Evolutionary conservation across 371 early-diverging fungal genomes (phyloP).

Genomic region (Ecytonucleospora hepatopenaei): DNA sequence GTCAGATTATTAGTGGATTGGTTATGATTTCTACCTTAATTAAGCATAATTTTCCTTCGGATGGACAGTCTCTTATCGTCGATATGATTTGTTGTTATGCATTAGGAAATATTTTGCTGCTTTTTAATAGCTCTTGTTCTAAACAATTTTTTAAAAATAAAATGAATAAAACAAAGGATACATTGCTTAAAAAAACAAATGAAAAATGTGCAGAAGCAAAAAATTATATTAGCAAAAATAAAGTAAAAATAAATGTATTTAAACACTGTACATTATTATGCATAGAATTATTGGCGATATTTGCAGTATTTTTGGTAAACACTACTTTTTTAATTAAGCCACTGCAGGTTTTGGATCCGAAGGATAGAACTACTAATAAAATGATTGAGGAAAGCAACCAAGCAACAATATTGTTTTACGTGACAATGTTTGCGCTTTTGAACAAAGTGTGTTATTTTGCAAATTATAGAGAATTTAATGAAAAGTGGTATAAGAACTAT

Average conservation of each 20-base stretch:
- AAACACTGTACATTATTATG: background rate
- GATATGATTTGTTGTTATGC: background rate
- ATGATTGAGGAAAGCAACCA: background rate
- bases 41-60: constrained; percentile 1
- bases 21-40: background rate
- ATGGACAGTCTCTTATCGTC: background rate
- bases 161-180: no score
- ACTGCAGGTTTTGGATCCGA: background rate
- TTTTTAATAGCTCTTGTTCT: background rate
- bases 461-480: constrained; percentile 6
- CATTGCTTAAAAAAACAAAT: no score
- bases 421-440: background rate
- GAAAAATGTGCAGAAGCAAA: no score
- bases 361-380: background rate
- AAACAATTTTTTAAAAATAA: no score
- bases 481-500: background rate
- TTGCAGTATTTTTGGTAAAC: background rate
- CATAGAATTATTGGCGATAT: background rate
- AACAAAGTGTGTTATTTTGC: constrained; percentile 2
- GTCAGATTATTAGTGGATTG: background rate
- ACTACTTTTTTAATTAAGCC: background rate
- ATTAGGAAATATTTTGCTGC: background rate
- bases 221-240: background rate
- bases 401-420: background rate
- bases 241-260: background rate